Base-by-base conservation (phyloP, 2,329 filamentous ascomycete species). In the Alternaria sp. region DNA sequence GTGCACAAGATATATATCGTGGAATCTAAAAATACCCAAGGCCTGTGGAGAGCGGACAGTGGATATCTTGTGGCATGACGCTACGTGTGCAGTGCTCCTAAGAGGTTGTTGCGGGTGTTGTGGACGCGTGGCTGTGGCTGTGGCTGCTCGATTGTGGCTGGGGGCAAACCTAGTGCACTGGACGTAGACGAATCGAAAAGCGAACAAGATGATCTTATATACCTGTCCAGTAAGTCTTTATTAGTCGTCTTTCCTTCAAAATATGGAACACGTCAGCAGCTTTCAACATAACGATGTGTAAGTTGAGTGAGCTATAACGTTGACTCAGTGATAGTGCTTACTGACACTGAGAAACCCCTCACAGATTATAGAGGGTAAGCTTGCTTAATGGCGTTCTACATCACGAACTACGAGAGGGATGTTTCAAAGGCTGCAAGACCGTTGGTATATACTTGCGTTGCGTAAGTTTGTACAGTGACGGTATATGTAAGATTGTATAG, bases 61-160 rank as follows among this genome's bases (percentile, higher is more conserved):
- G 28, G n/a, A 42, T 26, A 33, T 28, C 28, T 31, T 29, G 48
- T 40, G 21, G 37, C 31, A 53, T 39, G 44, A 57, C 44, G 36
- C 36, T n/a, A 40, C 21, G 37, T 21, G 31, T 24, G 33, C 46
- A 36, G 17, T 13, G 39, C 42, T 51, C 44, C n/a, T 54, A 11
- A n/a, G 45, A 54, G 40, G 24, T 28, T 37, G 17, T 33, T 39
- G 36, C 40, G 24, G 31, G 33, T 37, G 50, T 44, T 17, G 21
- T 54, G 50, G 55, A 58, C 55, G 55, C 55, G 55, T 54, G 55
- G 55, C 55, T 57, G 55, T 54, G 55, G 55, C 55, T 57, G 55
- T 58, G 55, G 55, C 51, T 46, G 48, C 48, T 52, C 39, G 36
- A 17, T n/a, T 56, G 54, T 56, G 55, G 55, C 55, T 58, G 51